A percentile compares a stretch with the other conserved stretches of the same genome.
phyloP scores from a whole-genome alignment of 2,329 filamentous ascomycete genomes.

The Hypoxylon rubiginosum region DNA sequence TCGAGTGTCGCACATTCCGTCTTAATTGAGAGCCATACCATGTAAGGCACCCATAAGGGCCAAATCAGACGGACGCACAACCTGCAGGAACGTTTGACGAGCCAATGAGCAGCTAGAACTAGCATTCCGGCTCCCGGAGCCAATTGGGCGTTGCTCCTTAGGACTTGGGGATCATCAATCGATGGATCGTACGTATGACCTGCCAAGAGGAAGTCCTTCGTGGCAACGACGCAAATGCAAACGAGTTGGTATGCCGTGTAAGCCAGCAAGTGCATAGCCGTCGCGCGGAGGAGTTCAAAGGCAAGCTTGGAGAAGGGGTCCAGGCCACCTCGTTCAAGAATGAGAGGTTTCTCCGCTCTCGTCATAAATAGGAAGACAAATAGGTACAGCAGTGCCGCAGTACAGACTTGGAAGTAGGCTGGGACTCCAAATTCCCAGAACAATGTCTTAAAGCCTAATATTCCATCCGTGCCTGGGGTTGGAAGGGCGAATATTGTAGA shows the following conservation, averaged over 20 bases:
- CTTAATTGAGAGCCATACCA: constrained; percentile 42
- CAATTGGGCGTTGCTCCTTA: not conserved
- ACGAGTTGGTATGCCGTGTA: constrained; percentile 48
- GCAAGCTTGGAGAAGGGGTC: constrained; percentile 35
- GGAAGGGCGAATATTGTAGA: constrained; percentile 29
- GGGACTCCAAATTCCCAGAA: constrained; percentile 41
- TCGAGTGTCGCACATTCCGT: constrained; percentile 4
- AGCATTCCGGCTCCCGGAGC: constrained; percentile 24
- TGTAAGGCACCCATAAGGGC: constrained; percentile 39
- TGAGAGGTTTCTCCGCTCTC: constrained; percentile 36
- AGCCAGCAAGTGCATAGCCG: constrained; percentile 44
- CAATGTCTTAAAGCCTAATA: constrained; percentile 7
- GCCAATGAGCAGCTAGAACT: constrained; percentile 32
- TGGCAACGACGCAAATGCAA: constrained; percentile 20
- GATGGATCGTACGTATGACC: not conserved
- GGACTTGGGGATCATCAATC: not conserved
- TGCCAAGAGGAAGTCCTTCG: not conserved
- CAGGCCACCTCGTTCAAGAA: constrained; percentile 16
- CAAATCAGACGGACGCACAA: constrained; percentile 11
- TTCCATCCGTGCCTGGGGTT: constrained; percentile 26
- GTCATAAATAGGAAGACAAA: constrained; percentile 40
- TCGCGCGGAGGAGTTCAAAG: constrained; percentile 44
- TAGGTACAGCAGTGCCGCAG: constrained; percentile 41
- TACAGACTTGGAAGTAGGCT: constrained; percentile 35
- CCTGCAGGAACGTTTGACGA: constrained; percentile 29